Percentiles rank a stretch among this genome's conserved stretches.
Evolutionary conservation across 2,329 filamentous ascomycete genomes (phyloP).

Genomic region (Fusarium incarnatum): DNA sequence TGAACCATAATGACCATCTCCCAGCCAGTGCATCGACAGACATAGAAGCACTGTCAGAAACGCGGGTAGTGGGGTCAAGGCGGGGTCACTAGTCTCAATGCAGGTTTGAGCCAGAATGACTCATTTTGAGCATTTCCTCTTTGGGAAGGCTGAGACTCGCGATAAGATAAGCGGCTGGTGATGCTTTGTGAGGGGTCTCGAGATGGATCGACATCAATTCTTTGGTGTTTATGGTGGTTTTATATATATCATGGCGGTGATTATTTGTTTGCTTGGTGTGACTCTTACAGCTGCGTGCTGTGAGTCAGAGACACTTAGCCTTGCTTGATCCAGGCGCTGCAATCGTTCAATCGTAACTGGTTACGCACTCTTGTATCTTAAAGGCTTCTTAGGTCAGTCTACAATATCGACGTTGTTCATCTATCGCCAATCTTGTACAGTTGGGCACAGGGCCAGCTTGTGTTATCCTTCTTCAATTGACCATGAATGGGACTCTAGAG

Average conservation of each 20-base stretch:
- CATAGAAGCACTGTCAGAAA: background rate
- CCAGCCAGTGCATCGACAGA: slow-evolving; percentile 13
- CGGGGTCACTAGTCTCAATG: slow-evolving; percentile 13
- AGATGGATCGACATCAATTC: background rate
- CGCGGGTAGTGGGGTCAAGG: slow-evolving; percentile 10
- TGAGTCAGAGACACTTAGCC: background rate
- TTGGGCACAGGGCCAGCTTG: too few relatives aligned
- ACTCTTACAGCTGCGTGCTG: background rate
- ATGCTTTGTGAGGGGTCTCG: background rate
- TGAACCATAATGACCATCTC: slow-evolving; percentile 45
- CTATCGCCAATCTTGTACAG: background rate
- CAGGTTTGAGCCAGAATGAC: slow-evolving; percentile 51
- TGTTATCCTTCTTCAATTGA: background rate
- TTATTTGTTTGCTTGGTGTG: background rate
- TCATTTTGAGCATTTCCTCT: slow-evolving; percentile 45
- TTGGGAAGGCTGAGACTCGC: slow-evolving; percentile 5
- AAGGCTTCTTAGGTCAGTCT: background rate
- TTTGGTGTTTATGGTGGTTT: background rate
- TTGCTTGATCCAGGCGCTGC: background rate
- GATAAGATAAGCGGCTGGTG: background rate
- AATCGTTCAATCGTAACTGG: background rate
- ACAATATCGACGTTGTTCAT: background rate
- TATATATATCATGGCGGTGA: background rate
- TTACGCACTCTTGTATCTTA: background rate
- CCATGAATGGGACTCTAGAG: background rate